Base-by-base conservation (phyloP, 179 eudicot species). In the Heliamphora pulchella region DNA sequence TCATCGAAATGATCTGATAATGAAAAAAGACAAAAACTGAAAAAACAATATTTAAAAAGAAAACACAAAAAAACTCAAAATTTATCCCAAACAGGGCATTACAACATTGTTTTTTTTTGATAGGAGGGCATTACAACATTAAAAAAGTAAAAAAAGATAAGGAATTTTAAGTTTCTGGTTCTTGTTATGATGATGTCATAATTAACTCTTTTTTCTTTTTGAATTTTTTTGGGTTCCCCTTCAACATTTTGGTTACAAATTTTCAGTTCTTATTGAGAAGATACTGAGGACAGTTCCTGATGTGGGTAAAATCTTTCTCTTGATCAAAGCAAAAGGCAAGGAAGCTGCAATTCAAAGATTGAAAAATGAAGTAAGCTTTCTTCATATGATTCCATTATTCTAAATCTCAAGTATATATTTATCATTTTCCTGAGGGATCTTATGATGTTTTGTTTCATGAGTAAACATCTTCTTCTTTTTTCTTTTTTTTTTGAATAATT, bases 191-290 rank as follows among this genome's bases (percentile, higher is more conserved):
- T 47, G 9, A 22, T 73, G 53, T 46, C 47, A 76, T 7, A 68
- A 62, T 69, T 57, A n/a, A 2, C 67, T 10, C 68, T 41, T 75
- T 78, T 64, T 41, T 61, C 14, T 70, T 82, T 55, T 31, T 31
- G 31, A 31, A 47, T 8, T 51, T 43, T 18, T 51, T 8, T 48
- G 55, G 7, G 15, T 44, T 6, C 22, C 22, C 53, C 6, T 17
- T 15, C 7, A 11, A 15, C 31, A 55, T 51, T 15, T 70, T 18
- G 31, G 53, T 58, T 81, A 13, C 47, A 15, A 65, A 62, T 11
- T 17, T 80, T 83, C 89, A 96, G 99, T 94, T 80, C 92, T 96
- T 61, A 87, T 96, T 61, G 99, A 96, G 88, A 96, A 96, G 90
- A 90, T 96, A 75, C 39, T 96, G 74, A 82, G 99, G 86, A 94